Conservation (phyloP, 2,329 filamentous ascomycete genomes). For the Ophiostoma tasmaniense region DNA sequence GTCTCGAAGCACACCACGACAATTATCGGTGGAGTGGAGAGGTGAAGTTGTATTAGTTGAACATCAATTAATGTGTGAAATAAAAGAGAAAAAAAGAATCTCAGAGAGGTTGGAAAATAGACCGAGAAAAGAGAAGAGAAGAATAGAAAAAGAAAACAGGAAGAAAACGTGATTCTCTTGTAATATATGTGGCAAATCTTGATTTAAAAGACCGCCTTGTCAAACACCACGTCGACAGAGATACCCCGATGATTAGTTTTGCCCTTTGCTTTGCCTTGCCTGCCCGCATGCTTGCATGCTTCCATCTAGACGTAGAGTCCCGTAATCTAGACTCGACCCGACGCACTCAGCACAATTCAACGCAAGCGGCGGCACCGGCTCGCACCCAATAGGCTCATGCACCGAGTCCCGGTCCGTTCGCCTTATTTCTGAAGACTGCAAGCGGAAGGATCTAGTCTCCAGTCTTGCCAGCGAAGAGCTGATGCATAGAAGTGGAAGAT, state of each 20-base stretch:
- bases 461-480: conserved; percentile 5
- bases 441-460: neutral
- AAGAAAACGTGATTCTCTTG: neutral
- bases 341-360: neutral
- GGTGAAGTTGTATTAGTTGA: neutral
- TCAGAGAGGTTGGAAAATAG: neutral
- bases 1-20: conserved; percentile 19
- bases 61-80: neutral
- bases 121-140: neutral
- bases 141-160: neutral
- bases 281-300: neutral
- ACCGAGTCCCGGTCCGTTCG: conserved; percentile 9
- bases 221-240: neutral
- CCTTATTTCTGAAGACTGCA: neutral
- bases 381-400: conserved; percentile 12
- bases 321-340: neutral
- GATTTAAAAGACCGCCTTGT: neutral
- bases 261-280: neutral
- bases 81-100: no score
- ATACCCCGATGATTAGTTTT: no score
- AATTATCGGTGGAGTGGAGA: conserved; percentile 10
- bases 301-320: neutral
- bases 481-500: neutral
- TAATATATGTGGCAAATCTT: neutral
- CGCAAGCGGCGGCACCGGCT: neutral